A percentile compares a stretch with the other conserved stretches of the same genome.
phyloP scores from a whole-genome alignment of 441 rosid genomes.

The Breynia disticha region DNA sequence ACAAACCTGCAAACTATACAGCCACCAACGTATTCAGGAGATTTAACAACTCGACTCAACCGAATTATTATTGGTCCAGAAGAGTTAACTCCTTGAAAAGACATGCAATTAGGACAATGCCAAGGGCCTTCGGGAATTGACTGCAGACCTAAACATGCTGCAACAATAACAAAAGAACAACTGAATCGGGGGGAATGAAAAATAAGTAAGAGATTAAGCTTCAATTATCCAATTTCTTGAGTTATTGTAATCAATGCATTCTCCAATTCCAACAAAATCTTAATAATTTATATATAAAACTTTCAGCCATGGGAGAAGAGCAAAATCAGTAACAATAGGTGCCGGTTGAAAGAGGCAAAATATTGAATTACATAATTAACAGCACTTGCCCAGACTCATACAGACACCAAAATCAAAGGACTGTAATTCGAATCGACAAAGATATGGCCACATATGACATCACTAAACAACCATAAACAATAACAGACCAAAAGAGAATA shows the following conservation, averaged over 20 bases:
- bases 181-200: slow-evolving; percentile 9
- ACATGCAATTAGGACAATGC: slow-evolving; percentile 67
- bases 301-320: too few relatives aligned
- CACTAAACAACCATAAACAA: neutral
- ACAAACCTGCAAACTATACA: slow-evolving; percentile 92
- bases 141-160: slow-evolving; percentile 73
- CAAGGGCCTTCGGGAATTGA: slow-evolving; percentile 59
- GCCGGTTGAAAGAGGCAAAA: too few relatives aligned
- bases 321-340: too few relatives aligned
- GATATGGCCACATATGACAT: neutral
- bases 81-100: slow-evolving; percentile 32
- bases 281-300: too few relatives aligned
- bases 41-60: slow-evolving; percentile 58
- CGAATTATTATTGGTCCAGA: slow-evolving; percentile 49
- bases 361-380: neutral
- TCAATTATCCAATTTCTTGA: neutral
- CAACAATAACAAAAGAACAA: slow-evolving; percentile 22
- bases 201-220: neutral
- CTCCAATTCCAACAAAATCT: neutral
- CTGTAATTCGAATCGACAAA: neutral
- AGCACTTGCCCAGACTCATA: neutral
- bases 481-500: neutral
- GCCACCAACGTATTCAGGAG: slow-evolving; percentile 74
- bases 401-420: neutral
- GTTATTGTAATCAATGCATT: neutral